These are phyloP conservation scores for Quercus glauca DNA, from an alignment of 306 rosid species.

Conservation along the genomic window DNA sequence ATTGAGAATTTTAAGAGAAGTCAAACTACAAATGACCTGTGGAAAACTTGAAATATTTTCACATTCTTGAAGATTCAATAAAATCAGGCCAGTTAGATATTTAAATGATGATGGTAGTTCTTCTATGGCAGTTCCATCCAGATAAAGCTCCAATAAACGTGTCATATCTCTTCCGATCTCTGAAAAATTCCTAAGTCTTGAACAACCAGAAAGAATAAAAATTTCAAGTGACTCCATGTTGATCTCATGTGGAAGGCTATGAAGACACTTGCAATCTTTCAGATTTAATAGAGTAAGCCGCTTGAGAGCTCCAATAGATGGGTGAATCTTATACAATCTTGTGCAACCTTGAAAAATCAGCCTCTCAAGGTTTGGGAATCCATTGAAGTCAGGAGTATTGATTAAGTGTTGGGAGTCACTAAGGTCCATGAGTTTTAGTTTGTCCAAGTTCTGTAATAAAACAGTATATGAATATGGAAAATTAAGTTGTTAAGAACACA, in stretches of 20 bases:
- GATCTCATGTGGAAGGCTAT: conserved; percentile 6
- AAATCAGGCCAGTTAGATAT: no score
- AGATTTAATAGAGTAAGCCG: conserved; percentile 8
- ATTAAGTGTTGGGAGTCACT: conserved; percentile 8
- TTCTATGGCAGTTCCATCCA: not conserved
- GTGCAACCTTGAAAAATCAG: conserved; percentile 22
- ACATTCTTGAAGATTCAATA: conserved; percentile 6
- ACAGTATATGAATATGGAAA: not conserved
- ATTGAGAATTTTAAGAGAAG: conserved; percentile 12
- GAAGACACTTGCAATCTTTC: conserved; percentile 13
- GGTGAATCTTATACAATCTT: conserved; percentile 13
- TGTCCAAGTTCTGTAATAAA: not conserved
- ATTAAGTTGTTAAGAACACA: not conserved
- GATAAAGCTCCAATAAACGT: not conserved
- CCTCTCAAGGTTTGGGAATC: conserved; percentile 19
- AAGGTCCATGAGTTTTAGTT: conserved; percentile 13
- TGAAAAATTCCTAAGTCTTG: not conserved
- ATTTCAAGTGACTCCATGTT: conserved; percentile 17
- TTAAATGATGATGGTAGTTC: no score
- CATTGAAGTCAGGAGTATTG: conserved; percentile 14
- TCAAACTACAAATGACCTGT: conserved; percentile 10
- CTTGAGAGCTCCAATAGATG: conserved; percentile 12
- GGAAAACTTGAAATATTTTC: conserved; percentile 8
- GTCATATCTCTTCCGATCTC: conserved; percentile 19
- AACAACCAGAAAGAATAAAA: conserved; percentile 14